phyloP scores from a whole-genome alignment of 257 asterid genomes.

The Solanum ahanhuiri region DNA sequence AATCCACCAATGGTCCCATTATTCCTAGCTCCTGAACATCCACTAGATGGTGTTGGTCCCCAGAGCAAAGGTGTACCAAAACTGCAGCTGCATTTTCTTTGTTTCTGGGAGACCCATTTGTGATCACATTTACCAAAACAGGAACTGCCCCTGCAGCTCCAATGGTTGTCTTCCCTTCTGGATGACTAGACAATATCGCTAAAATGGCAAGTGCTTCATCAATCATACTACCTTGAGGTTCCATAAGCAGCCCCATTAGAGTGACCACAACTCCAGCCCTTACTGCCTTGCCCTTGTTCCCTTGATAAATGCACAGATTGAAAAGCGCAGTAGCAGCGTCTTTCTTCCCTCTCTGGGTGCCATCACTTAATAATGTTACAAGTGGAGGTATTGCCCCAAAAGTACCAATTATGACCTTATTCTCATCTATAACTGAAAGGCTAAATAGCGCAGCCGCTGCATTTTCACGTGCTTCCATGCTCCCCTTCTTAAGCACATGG shows the following conservation, averaged over 20 bases:
- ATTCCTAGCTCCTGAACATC: slow-evolving; percentile 73
- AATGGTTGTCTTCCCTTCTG: slow-evolving; percentile 68
- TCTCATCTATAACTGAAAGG: slow-evolving; percentile 86
- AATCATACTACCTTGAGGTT: slow-evolving; percentile 75
- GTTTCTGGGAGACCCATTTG: slow-evolving; percentile 73
- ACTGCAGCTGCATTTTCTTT: slow-evolving; percentile 89
- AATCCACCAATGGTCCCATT: slow-evolving; percentile 52
- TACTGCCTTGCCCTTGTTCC: slow-evolving; percentile 89
- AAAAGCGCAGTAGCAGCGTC: slow-evolving; percentile 93
- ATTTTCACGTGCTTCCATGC: slow-evolving; percentile 93
- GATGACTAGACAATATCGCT: slow-evolving; percentile 80
- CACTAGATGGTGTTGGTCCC: slow-evolving; percentile 57
- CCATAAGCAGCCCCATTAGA: slow-evolving; percentile 68
- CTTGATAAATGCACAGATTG: slow-evolving; percentile 90
- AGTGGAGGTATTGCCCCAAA: slow-evolving; percentile 87
- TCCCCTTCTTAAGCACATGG: slow-evolving; percentile 71
- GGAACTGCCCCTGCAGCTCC: slow-evolving; percentile 83
- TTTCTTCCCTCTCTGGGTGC: slow-evolving; percentile 80
- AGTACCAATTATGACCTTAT: slow-evolving; percentile 72
- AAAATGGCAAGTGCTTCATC: slow-evolving; percentile 87
- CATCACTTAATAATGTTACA: slow-evolving; percentile 62
- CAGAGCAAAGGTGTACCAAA: slow-evolving; percentile 73
- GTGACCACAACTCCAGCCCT: slow-evolving; percentile 85
- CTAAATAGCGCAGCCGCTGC: slow-evolving; percentile 94
- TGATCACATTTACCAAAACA: slow-evolving; percentile 56